Evolutionary conservation across 2,329 filamentous ascomycete genomes (phyloP).

Genomic region (Calonectria hongkongensis): DNA sequence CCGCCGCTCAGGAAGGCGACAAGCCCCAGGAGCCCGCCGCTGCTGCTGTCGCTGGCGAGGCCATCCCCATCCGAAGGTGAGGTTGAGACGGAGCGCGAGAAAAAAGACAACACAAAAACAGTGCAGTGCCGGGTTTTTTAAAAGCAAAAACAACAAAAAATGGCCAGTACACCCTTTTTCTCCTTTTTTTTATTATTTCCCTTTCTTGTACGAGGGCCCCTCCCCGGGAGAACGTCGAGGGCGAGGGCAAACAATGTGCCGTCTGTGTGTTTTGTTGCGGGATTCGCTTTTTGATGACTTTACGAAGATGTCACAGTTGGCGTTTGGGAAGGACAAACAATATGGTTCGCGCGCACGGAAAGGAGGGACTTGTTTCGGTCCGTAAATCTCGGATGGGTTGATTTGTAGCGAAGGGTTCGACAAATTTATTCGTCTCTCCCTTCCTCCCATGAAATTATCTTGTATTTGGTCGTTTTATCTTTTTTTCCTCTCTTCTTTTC

Average conservation of each 20-base stretch:
- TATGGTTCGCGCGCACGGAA: constrained; percentile 51
- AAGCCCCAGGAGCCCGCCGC: constrained; percentile 63
- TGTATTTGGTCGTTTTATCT: constrained; percentile 36
- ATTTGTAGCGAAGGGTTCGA: constrained; percentile 39
- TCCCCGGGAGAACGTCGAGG: constrained; percentile 33
- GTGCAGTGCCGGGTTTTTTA: constrained; percentile 17
- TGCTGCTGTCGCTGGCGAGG: constrained; percentile 55
- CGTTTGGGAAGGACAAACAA: constrained; percentile 55
- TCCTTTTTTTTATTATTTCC: background rate
- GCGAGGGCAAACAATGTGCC: constrained; percentile 19
- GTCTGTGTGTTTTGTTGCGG: constrained; percentile 48
- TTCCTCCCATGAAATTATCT: constrained; percentile 32
- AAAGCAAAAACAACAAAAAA: background rate
- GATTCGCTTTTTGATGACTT: constrained; percentile 55
- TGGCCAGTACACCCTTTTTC: background rate
- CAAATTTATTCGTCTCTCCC: constrained; percentile 19
- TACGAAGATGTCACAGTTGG: constrained; percentile 56
- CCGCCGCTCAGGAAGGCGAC: constrained; percentile 47
- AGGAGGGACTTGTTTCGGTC: constrained; percentile 49
- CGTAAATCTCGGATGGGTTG: constrained; percentile 49
- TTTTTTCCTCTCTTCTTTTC: constrained; percentile 21
- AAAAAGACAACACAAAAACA: constrained; percentile 12
- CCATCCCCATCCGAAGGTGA: constrained; percentile 79
- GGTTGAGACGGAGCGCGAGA: background rate
- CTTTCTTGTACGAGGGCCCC: constrained; percentile 42